These are phyloP conservation scores for Lentinula guzmanii DNA, from an alignment of 768 basidiomycete species.

Conservation along the genomic window DNA sequence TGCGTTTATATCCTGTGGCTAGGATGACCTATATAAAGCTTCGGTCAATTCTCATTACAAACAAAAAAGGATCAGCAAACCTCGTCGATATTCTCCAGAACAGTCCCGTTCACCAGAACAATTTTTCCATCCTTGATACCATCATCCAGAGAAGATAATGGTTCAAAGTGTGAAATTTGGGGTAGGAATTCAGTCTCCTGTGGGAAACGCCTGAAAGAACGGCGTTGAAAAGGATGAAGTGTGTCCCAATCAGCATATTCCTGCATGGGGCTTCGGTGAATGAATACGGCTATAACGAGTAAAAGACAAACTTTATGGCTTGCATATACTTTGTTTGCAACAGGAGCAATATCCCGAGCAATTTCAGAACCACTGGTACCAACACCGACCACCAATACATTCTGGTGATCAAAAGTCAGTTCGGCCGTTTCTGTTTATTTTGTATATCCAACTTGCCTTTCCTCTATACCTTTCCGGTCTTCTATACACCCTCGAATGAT, in stretches of 20 bases:
- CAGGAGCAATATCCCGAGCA: constrained; percentile 15
- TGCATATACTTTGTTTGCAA: constrained; percentile 9
- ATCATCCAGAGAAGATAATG: constrained; percentile 10
- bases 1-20: constrained; percentile 24
- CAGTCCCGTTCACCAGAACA: constrained; percentile 21
- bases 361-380: constrained; percentile 15
- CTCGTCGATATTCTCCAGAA: constrained; percentile 22
- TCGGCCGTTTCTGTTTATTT: too few relatives aligned
- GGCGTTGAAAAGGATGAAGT: constrained; percentile 20
- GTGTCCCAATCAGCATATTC: constrained; percentile 14
- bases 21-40: constrained; percentile 16
- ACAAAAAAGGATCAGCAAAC: constrained; percentile 6
- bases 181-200: constrained; percentile 19
- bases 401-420: constrained; percentile 5
- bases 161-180: constrained; percentile 21
- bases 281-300: neutral
- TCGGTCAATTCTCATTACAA: neutral
- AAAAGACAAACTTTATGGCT: constrained; percentile 14
- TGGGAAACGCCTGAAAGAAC: constrained; percentile 20
- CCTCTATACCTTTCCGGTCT: constrained; percentile 21
- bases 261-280: neutral
- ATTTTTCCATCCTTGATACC: constrained; percentile 20
- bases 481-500: constrained; percentile 27
- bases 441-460: constrained; percentile 15
- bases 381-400: constrained; percentile 15